Conservation (phyloP, 192 early-diverging fungal species). For the Backusella psychrophila region DNA sequence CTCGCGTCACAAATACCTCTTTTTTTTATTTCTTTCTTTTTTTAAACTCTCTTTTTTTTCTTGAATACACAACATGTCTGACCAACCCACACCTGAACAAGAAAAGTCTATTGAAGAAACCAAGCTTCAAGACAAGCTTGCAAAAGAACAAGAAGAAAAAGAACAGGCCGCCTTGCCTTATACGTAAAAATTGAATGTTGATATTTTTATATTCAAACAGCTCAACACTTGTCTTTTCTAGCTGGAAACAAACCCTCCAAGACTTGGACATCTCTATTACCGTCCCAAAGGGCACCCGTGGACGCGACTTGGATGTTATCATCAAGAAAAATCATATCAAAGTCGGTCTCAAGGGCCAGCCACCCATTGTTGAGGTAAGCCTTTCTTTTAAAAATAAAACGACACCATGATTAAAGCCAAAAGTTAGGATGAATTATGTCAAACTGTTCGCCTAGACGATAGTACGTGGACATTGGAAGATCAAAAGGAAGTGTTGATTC, state of each 20-base stretch:
- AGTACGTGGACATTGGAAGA: slow-evolving; percentile 77
- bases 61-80: neutral
- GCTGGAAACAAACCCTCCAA: slow-evolving; percentile 79
- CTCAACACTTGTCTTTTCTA: neutral
- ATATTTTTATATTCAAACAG: neutral
- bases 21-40: neutral
- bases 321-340: slow-evolving; percentile 67
- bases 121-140: neutral
- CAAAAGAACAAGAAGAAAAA: slow-evolving; percentile 48
- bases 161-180: slow-evolving; percentile 50
- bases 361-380: slow-evolving; percentile 68
- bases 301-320: slow-evolving; percentile 61
- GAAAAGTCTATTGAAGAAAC: neutral
- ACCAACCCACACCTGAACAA: neutral
- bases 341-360: slow-evolving; percentile 68
- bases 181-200: slow-evolving; percentile 9
- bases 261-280: slow-evolving; percentile 78
- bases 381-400: no score
- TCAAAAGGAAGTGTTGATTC: slow-evolving; percentile 69
- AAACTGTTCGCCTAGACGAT: slow-evolving; percentile 71
- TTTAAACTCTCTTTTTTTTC: neutral
- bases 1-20: neutral
- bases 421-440: slow-evolving; percentile 66
- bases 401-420: neutral
- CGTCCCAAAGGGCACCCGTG: slow-evolving; percentile 71